These are phyloP conservation scores for Pigoraptor vietnamica DNA, from an alignment of 78 protist species.

Conservation along the genomic window DNA sequence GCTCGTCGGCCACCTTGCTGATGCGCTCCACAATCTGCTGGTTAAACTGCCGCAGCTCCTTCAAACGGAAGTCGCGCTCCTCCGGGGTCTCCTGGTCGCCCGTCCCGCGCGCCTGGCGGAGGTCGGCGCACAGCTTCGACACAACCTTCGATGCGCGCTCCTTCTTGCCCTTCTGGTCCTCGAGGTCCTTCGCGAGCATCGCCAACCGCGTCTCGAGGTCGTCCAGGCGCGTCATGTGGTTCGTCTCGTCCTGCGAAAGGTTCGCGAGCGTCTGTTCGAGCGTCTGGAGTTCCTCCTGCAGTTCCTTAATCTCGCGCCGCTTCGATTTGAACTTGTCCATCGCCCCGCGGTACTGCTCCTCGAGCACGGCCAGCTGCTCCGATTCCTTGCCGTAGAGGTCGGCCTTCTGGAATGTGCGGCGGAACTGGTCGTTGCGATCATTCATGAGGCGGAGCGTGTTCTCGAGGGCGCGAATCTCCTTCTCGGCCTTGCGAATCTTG, in stretches of 20 bases:
- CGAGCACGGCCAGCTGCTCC: background rate
- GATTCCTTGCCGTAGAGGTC: background rate
- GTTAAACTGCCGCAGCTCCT: too few species aligned
- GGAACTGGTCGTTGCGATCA: background rate
- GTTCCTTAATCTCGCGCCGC: background rate
- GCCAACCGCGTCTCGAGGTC: background rate
- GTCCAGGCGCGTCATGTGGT: background rate
- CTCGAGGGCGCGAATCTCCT: constrained; percentile 31
- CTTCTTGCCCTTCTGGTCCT: background rate
- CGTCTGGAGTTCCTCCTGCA: background rate
- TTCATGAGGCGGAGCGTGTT: constrained; percentile 24
- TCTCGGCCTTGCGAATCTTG: constrained; percentile 23
- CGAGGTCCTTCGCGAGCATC: background rate
- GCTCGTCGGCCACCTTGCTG: too few species aligned
- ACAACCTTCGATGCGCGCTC: background rate
- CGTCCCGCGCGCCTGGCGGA: background rate
- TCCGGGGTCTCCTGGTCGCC: background rate
- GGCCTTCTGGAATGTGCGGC: background rate
- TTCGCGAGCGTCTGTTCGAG: background rate
- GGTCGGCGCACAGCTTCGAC: background rate
- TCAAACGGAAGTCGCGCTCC: too few species aligned
- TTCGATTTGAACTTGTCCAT: constrained; percentile 3
- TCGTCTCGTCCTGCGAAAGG: background rate
- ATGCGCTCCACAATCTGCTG: too few species aligned
- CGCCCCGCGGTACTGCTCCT: constrained; percentile 13